phyloP scores from a whole-genome alignment of 140 eudicot genomes.

The Stevia rebaudiana region DNA sequence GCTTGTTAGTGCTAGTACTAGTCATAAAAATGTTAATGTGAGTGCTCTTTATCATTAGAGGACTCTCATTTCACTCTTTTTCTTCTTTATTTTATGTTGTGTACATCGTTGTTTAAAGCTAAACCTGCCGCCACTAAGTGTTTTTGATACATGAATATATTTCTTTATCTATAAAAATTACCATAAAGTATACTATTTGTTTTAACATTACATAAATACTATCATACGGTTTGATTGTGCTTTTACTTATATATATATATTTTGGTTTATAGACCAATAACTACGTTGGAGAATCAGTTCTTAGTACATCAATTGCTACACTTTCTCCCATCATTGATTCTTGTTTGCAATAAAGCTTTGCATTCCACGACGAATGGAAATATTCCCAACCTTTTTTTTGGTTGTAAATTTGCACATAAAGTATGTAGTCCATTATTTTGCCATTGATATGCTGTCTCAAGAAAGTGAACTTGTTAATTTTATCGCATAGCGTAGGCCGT shows the following conservation, averaged over 20 bases:
- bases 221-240: slow-evolving; percentile 9
- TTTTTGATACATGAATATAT: slow-evolving; percentile 13
- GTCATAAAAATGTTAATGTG: slow-evolving; percentile 38
- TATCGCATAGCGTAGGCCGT: neutral
- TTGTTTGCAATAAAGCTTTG: slow-evolving; percentile 25
- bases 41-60: slow-evolving; percentile 36
- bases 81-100: slow-evolving; percentile 22
- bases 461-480: slow-evolving; percentile 20
- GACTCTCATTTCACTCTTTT: slow-evolving; percentile 36
- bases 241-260: neutral
- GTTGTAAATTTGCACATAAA: slow-evolving; percentile 21
- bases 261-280: slow-evolving; percentile 22
- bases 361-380: slow-evolving; percentile 17
- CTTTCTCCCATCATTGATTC: slow-evolving; percentile 30
- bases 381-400: slow-evolving; percentile 21
- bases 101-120: slow-evolving; percentile 19
- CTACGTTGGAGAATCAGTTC: slow-evolving; percentile 26
- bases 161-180: neutral
- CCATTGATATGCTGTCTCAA: slow-evolving; percentile 22
- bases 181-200: neutral
- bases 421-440: slow-evolving; percentile 5
- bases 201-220: slow-evolving; percentile 7
- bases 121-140: slow-evolving; percentile 24
- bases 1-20: slow-evolving; percentile 44
- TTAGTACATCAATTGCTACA: slow-evolving; percentile 17